Conservation (phyloP, 2,329 filamentous ascomycete species). For the Cladobotryum protrusum region DNA sequence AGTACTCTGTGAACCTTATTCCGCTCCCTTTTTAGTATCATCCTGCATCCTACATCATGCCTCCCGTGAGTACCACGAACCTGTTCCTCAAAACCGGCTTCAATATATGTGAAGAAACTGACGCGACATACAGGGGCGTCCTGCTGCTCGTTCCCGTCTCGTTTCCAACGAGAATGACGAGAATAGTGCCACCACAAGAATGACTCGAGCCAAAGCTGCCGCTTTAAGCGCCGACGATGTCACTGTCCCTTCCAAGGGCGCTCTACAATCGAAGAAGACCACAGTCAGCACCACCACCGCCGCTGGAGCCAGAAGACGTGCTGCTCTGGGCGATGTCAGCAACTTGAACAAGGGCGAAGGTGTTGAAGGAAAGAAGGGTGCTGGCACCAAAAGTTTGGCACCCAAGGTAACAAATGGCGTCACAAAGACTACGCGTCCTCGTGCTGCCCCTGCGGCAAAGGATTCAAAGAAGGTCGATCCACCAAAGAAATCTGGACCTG, state of each 20-base stretch:
- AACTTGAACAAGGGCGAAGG: conserved; percentile 79
- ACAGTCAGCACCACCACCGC: conserved; percentile 43
- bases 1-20: conserved; percentile 1
- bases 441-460: conserved; percentile 59
- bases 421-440: conserved; percentile 58
- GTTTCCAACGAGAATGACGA: conserved; percentile 93
- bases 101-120: not conserved
- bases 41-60: conserved; percentile 26
- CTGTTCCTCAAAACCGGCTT: not conserved
- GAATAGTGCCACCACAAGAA: conserved; percentile 70
- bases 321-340: conserved; percentile 88
- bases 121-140: conserved; percentile 11
- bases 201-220: conserved; percentile 89
- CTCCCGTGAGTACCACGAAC: conserved; percentile 26
- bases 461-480: conserved; percentile 60
- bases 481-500: conserved; percentile 68
- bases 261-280: conserved; percentile 65
- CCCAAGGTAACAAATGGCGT: conserved; percentile 84
- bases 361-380: conserved; percentile 68
- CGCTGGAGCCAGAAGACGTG: conserved; percentile 60
- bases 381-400: conserved; percentile 57
- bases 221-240: conserved; percentile 61
- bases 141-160: conserved; percentile 61
- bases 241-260: conserved; percentile 51
- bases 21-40: not conserved